Base-by-base conservation (phyloP, 1,284 basidiomycete genomes). In the Pseudozyma flocculosa region DNA sequence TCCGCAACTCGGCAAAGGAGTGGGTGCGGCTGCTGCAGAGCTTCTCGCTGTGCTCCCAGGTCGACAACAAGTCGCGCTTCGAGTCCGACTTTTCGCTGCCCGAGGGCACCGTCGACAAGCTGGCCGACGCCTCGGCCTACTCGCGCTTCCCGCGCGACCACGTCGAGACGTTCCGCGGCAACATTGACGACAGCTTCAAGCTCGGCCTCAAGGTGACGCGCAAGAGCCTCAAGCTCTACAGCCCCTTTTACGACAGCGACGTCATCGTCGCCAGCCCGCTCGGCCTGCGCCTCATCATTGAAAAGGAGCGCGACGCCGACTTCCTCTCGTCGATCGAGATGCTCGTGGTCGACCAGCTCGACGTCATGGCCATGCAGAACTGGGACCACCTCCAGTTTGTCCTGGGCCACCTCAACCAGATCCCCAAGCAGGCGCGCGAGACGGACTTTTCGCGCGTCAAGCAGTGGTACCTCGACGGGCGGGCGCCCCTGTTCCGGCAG, bases 341-440 rank as follows among this genome's bases (percentile, higher is more conserved):
- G 15, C 79, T 91, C n/a, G 80, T 97, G n/a, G 83, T 89, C 10
- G 95, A 98, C 78, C 92, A 97, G 70, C 83, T 90, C 80, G 92
- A 98, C 75, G 87, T 89, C 2, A 84, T 98, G 75, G 84, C 86
- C 8, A 98, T 98, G 95, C 94, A 98, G 81, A 98, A 98, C 74
- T 98, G 95, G 95, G 92, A 97, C 46, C 94, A 98, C 76, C 83
- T 94, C 17, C 61, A 96, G 90, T 95, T 90, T 76, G 85, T 95
- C 40, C 82, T 97, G 64, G 85, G 84, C 2, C 84, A 88, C 55
- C 79, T 97, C 45, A 97, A 96, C 80, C 83, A 87, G 65, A 83
- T 97, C 21, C 95, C 95, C 0, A 89, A 91, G 69, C 88, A 92
- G 72, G 90, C 92, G 5, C 90, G 88, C 69, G 89, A 95, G 51